These are phyloP conservation scores for Spathaspora sp. DNA, from an alignment of 1,139 yeast genomes.

Conservation along the genomic window DNA sequence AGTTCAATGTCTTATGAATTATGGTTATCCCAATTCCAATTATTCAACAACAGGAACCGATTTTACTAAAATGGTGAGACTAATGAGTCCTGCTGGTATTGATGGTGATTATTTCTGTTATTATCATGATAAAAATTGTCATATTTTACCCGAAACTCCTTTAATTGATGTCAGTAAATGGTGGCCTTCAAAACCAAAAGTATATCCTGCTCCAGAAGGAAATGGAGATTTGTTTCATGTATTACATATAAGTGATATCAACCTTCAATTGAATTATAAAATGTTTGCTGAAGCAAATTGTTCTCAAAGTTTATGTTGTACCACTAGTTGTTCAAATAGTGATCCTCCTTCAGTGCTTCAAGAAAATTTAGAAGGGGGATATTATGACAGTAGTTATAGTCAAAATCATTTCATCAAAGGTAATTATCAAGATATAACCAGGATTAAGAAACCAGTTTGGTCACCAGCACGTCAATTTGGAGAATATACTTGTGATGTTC, in stretches of 20 bases:
- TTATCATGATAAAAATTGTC: constrained; percentile 41
- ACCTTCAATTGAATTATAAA: constrained; percentile 25
- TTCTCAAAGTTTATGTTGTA: constrained; percentile 27
- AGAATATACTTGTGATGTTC: constrained; percentile 30
- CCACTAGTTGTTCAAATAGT: constrained; percentile 20
- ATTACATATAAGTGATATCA: constrained; percentile 29
- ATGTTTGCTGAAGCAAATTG: constrained; percentile 31
- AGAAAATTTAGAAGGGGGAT: constrained; percentile 18
- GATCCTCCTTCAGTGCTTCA: constrained; percentile 13
- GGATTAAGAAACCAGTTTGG: constrained; percentile 17
- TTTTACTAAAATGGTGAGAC: constrained; percentile 44
- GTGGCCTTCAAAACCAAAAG: constrained; percentile 39
- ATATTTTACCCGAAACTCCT: constrained; percentile 46
- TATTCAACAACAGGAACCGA: constrained; percentile 29
- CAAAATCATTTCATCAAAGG: constrained; percentile 25
- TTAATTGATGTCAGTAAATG: constrained; percentile 34
- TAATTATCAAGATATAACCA: constrained; percentile 20
- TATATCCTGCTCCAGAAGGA: constrained; percentile 25
- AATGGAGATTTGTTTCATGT: constrained; percentile 24
- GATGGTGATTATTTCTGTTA: constrained; percentile 59
- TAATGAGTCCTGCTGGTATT: constrained; percentile 46
- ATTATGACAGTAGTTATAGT: constrained; percentile 24
- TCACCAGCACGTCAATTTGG: constrained; percentile 33
- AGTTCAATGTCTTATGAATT: constrained; percentile 21
- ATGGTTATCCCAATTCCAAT: constrained; percentile 22